Evolutionary conservation across 1,139 yeast genomes (phyloP).

Genomic region (Taphrina populina): DNA sequence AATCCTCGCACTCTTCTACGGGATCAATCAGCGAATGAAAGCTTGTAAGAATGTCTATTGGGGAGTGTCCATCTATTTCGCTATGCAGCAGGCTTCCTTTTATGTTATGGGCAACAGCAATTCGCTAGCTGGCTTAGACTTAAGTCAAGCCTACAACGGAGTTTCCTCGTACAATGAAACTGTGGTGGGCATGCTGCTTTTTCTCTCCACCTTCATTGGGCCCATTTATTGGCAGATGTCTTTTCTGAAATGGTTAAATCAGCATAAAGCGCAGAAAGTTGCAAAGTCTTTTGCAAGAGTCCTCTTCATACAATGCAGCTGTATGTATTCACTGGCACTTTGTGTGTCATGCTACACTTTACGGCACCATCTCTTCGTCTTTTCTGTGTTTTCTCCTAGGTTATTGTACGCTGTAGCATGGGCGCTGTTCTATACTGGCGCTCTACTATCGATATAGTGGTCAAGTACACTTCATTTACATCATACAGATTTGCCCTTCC

Average conservation of each 20-base stretch:
- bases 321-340: slow-evolving; percentile 52
- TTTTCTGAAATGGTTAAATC: slow-evolving; percentile 46
- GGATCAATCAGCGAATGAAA: slow-evolving; percentile 45
- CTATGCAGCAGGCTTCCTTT: slow-evolving; percentile 70
- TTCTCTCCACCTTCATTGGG: slow-evolving; percentile 77
- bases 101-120: slow-evolving; percentile 90
- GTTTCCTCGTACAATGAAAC: slow-evolving; percentile 63
- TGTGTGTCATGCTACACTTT: slow-evolving; percentile 69
- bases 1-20: slow-evolving; percentile 56
- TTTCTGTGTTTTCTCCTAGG: slow-evolving; percentile 98
- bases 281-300: slow-evolving; percentile 39
- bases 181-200: slow-evolving; percentile 76
- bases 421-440: slow-evolving; percentile 45
- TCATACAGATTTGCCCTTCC: no score
- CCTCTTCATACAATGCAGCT: slow-evolving; percentile 58
- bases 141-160: slow-evolving; percentile 91
- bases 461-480: no score
- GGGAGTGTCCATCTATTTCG: slow-evolving; percentile 44
- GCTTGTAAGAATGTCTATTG: slow-evolving; percentile 35
- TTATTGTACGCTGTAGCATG: slow-evolving; percentile 77
- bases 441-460: background rate
- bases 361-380: slow-evolving; percentile 83
- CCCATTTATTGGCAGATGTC: slow-evolving; percentile 67
- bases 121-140: slow-evolving; percentile 84
- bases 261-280: background rate